Evolutionary conservation across 177 flowering plant species (phyloP).

Genomic region (Vitis hybrid): DNA sequence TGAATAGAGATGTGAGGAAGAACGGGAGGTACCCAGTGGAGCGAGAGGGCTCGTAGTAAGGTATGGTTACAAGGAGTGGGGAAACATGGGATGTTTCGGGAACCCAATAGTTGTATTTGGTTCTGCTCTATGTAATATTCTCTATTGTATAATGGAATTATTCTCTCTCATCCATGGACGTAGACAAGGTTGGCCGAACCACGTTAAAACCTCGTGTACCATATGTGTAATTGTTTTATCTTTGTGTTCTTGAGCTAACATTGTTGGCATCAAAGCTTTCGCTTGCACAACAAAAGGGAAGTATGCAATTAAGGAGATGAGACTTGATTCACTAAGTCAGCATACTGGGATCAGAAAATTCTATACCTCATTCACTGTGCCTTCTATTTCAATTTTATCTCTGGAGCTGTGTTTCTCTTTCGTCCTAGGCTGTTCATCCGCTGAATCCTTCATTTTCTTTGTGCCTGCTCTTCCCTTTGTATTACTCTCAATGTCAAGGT

Average conservation of each 20-base stretch:
- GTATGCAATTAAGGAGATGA: background rate
- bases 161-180: too few relatives aligned
- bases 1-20: too few relatives aligned
- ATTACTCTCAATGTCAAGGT: slow-evolving; percentile 10
- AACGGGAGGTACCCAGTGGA: too few relatives aligned
- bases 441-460: slow-evolving; percentile 4
- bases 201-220: too few relatives aligned
- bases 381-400: background rate
- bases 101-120: too few relatives aligned
- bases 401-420: background rate
- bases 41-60: too few relatives aligned
- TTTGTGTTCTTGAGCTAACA: too few relatives aligned
- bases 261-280: too few relatives aligned
- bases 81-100: too few relatives aligned
- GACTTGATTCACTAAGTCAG: background rate
- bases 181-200: accelerated
- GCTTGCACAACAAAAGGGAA: background rate
- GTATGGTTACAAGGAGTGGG: accelerated
- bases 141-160: too few relatives aligned
- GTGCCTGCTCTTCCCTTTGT: background rate
- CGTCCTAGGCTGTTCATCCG: slow-evolving; percentile 6
- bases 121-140: too few relatives aligned
- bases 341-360: background rate
- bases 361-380: slow-evolving; percentile 1
- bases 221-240: too few relatives aligned